Evolutionary conservation across 2,329 filamentous ascomycete species (phyloP).

Genomic region (Cordyceps fumosorosea): DNA sequence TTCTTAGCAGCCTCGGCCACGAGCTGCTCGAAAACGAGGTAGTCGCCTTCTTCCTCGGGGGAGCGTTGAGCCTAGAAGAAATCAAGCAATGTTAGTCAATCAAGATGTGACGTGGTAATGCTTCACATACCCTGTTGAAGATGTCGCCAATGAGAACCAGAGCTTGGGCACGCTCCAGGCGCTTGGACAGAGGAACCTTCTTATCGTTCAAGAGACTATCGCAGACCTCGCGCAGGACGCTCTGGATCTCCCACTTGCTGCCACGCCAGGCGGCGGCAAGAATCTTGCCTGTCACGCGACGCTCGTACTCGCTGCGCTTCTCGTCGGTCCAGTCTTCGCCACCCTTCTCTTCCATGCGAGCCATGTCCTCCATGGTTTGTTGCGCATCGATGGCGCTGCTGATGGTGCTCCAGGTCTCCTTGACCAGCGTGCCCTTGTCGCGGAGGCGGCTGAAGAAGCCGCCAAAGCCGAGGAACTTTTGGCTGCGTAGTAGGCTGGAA

Average conservation of each 20-base stretch:
- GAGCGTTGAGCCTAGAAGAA: constrained; percentile 67
- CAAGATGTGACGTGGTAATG: not conserved
- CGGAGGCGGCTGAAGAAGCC: constrained; percentile 92
- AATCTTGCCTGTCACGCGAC: constrained; percentile 94
- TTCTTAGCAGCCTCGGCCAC: constrained; percentile 95
- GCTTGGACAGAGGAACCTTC: constrained; percentile 74
- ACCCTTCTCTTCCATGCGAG: constrained; percentile 85
- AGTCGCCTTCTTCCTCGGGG: constrained; percentile 94
- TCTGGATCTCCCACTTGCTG: constrained; percentile 96
- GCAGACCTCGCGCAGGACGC: constrained; percentile 89
- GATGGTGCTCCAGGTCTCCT: constrained; percentile 98
- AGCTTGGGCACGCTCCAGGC: constrained; percentile 84
- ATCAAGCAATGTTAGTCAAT: not conserved
- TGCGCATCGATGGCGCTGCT: constrained; percentile 94
- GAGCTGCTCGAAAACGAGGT: constrained; percentile 96
- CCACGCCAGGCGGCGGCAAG: constrained; percentile 93
- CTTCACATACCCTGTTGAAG: constrained; percentile 65
- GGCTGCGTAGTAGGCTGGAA: constrained; percentile 80
- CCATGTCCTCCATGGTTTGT: constrained; percentile 99
- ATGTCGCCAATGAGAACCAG: constrained; percentile 84
- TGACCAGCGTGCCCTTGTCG: constrained; percentile 93
- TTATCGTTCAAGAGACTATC: constrained; percentile 76
- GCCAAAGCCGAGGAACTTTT: constrained; percentile 93
- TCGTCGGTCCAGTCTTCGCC: constrained; percentile 98
- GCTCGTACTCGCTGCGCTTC: constrained; percentile 91